Conservation (phyloP, 2,329 filamentous ascomycete genomes). For the Chaetomium sp. region DNA sequence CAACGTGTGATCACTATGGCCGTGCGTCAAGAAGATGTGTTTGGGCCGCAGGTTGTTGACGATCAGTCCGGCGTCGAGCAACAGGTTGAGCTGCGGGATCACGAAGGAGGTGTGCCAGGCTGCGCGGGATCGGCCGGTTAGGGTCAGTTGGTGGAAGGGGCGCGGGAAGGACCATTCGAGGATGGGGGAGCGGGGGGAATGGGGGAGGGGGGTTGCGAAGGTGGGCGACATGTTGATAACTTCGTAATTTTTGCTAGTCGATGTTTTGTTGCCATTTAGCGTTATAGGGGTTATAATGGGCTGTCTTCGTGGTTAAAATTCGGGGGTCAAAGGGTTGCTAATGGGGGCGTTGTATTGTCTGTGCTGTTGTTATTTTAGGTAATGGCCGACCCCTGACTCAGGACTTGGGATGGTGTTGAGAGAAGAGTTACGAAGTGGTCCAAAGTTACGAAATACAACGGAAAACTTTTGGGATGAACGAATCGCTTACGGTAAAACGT, state of each 20-base stretch:
- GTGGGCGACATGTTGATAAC: slow-evolving; percentile 8
- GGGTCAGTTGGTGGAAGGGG: slow-evolving; percentile 35
- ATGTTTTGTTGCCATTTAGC: no score
- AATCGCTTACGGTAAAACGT: slow-evolving; percentile 6
- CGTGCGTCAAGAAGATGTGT: slow-evolving; percentile 45
- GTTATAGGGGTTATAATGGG: no score
- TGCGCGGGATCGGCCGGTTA: slow-evolving; percentile 42
- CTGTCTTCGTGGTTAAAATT: no score
- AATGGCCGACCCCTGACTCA: not conserved
- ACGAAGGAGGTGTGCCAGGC: slow-evolving; percentile 48
- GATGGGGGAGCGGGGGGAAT: slow-evolving; percentile 38
- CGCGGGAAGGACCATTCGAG: slow-evolving; percentile 41
- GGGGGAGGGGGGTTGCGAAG: slow-evolving; percentile 40
- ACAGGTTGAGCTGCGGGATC: slow-evolving; percentile 43
- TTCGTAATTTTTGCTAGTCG: not conserved
- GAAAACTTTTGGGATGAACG: not conserved
- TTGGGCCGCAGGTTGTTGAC: slow-evolving; percentile 42
- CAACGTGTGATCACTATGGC: slow-evolving; percentile 42
- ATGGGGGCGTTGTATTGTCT: no score
- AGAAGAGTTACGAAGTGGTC: no score
- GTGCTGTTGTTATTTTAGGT: no score
- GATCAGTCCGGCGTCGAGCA: slow-evolving; percentile 42
- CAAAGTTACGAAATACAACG: no score
- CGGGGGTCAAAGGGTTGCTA: no score
- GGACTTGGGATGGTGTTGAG: not conserved